Conservation (phyloP, 2,329 filamentous ascomycete genomes). For the Colletotrichum sp. region DNA sequence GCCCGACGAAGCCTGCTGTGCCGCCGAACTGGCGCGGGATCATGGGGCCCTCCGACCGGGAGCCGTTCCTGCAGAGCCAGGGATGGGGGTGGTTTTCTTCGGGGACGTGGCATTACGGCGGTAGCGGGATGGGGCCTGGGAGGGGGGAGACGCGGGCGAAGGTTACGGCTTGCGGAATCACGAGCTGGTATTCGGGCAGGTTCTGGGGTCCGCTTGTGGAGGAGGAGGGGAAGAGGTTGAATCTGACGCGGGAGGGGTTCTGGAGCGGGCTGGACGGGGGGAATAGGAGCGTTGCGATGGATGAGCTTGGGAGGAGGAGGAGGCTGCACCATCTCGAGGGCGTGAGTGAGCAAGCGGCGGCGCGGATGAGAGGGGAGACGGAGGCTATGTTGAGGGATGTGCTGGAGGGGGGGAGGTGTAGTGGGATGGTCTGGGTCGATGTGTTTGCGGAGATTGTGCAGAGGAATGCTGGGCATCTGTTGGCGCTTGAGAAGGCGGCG, state of each 20-base stretch:
- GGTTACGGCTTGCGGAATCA: slow-evolving; percentile 44
- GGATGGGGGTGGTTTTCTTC: slow-evolving; percentile 50
- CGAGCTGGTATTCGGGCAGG: slow-evolving; percentile 48
- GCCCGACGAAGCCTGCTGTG: slow-evolving; percentile 35
- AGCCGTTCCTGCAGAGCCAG: slow-evolving; percentile 44
- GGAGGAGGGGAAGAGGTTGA: slow-evolving; percentile 41
- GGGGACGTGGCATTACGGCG: slow-evolving; percentile 47
- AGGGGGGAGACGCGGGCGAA: slow-evolving; percentile 46
- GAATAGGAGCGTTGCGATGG: slow-evolving; percentile 32
- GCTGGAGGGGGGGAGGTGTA: slow-evolving; percentile 28
- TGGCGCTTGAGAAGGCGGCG: slow-evolving; percentile 32
- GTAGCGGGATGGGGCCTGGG: slow-evolving; percentile 39
- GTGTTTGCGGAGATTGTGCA: slow-evolving; percentile 47
- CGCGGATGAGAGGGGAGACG: slow-evolving; percentile 34
- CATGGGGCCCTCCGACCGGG: slow-evolving; percentile 25
- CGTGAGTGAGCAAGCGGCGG: slow-evolving; percentile 34
- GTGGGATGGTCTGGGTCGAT: slow-evolving; percentile 48
- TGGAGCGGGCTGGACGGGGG: slow-evolving; percentile 36
- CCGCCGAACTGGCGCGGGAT: slow-evolving; percentile 41
- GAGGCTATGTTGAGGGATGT: slow-evolving; percentile 32
- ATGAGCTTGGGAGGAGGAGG: slow-evolving; percentile 38
- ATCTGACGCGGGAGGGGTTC: slow-evolving; percentile 43
- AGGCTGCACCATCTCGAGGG: slow-evolving; percentile 39
- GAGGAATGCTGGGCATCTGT: slow-evolving; percentile 37
- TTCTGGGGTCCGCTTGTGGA: slow-evolving; percentile 27